Percentiles rank a stretch among this genome's conserved stretches.
These are phyloP conservation scores for Cordyceps tenuipes DNA, from an alignment of 2,329 filamentous ascomycete genomes.

Conservation along the genomic window DNA sequence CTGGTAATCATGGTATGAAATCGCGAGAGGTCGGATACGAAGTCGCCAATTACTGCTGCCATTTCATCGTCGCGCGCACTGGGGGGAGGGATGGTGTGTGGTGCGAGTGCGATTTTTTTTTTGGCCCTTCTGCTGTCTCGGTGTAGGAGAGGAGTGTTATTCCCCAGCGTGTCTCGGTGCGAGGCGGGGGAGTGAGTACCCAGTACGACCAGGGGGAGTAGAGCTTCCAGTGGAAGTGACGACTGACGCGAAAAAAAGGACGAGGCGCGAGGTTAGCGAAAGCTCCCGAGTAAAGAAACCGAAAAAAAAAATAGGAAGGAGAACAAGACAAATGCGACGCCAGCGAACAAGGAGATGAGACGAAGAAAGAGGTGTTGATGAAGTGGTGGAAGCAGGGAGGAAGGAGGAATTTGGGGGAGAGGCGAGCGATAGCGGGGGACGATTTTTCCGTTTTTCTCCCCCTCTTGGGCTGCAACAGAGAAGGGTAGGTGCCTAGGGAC, in stretches of 20 bases:
- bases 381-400: background rate
- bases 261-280: background rate
- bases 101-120: background rate
- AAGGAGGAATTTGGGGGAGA: background rate
- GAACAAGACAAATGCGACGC: background rate
- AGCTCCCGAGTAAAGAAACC: background rate
- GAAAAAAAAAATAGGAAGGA: background rate
- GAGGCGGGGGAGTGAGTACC: background rate
- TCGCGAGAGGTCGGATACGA: conserved; percentile 62
- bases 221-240: background rate
- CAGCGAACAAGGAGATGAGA: background rate
- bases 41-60: conserved; percentile 61
- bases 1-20: conserved; percentile 62
- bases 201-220: background rate
- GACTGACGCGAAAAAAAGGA: background rate
- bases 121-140: background rate
- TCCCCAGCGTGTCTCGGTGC: conserved; percentile 11
- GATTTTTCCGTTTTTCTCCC: background rate
- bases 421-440: background rate
- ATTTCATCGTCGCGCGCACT: conserved; percentile 37
- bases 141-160: background rate
- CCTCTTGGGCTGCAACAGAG: background rate
- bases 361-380: conserved; percentile 4
- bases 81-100: background rate
- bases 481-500: background rate